Evolutionary conservation across 2,329 filamentous ascomycete species (phyloP), one percentile per base, ranked within the genome.

Genomic region (Colletotrichum magnum): DNA sequence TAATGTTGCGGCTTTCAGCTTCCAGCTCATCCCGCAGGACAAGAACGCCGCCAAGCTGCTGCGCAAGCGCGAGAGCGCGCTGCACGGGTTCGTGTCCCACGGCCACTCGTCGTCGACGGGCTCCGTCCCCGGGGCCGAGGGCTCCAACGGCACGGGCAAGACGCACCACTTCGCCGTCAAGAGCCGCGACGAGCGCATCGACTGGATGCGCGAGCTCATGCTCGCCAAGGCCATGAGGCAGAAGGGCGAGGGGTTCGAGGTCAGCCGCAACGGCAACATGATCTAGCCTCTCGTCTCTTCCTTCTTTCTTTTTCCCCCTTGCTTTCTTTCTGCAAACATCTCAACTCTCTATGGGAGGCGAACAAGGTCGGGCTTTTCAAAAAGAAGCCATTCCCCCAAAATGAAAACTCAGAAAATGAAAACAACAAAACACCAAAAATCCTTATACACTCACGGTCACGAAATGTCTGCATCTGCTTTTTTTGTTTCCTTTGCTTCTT

Each of bases 181-280:
- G 82, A 90, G 87, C 75, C 89, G 94, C 15, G 94, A 98, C 77
- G 93, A 98, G 78, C 89, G 95, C 71, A 98, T 98, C 76, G 95
- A 98, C 79, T 99, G 96, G 96, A 97, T 97, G 94, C 87, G 94
- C 63, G 94, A 97, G 86, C 84, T 97, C 70, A 97, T 97, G 94
- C 89, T 97, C 53, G 94, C 94, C 62, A 96, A 96, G 84, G 94
- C 94, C 18, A 84, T 94, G 78, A 93, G 91, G 84, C 92, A 94
- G 81, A 96, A 95, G 87, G 90, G 89, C 54, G 91, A 94, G 74
- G 94, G 94, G 18, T 95, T 92, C 74, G 92, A 95, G 81, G 89
- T 96, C 74, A 92, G 90, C 77, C 89, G 95, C 72, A 95, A 95
- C 77, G 93, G 93, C 52, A 92, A 90, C 80, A 92, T 91, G 89